These are phyloP conservation scores for Fraxinus platypoda DNA, from an alignment of 305 asterid genomes.

Conservation along the genomic window DNA sequence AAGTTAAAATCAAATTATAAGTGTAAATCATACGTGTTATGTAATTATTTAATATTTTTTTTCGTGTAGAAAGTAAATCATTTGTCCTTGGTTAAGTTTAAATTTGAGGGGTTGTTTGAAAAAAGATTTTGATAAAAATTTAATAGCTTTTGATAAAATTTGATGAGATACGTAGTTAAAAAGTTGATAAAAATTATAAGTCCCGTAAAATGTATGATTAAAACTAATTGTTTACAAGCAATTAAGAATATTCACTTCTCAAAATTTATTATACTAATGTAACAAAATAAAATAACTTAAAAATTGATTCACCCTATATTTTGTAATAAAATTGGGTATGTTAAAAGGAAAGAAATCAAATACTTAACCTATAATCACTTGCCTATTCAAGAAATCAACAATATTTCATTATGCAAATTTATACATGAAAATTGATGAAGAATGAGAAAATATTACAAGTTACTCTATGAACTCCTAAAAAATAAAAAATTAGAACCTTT, in stretches of 20 bases:
- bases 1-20: too few relatives aligned
- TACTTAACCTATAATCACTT: not conserved
- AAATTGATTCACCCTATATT: not conserved
- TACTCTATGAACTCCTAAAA: not conserved
- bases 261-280: not conserved
- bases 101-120: not conserved
- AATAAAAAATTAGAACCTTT: not conserved
- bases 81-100: too few relatives aligned
- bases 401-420: not conserved
- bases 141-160: too few relatives aligned
- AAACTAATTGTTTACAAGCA: too few relatives aligned
- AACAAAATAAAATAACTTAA: not conserved
- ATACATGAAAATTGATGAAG: not conserved
- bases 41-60: too few relatives aligned
- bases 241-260: not conserved
- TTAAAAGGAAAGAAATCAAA: not conserved
- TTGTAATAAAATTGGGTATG: not conserved
- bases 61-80: too few relatives aligned
- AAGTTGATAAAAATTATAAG: not conserved
- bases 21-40: too few relatives aligned
- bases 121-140: too few relatives aligned
- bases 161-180: not conserved
- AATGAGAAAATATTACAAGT: not conserved
- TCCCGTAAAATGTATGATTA: too few relatives aligned
- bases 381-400: not conserved